Conservation (phyloP, 805 yeast genomes). For the Wickerhamomyces chaumierensis region DNA sequence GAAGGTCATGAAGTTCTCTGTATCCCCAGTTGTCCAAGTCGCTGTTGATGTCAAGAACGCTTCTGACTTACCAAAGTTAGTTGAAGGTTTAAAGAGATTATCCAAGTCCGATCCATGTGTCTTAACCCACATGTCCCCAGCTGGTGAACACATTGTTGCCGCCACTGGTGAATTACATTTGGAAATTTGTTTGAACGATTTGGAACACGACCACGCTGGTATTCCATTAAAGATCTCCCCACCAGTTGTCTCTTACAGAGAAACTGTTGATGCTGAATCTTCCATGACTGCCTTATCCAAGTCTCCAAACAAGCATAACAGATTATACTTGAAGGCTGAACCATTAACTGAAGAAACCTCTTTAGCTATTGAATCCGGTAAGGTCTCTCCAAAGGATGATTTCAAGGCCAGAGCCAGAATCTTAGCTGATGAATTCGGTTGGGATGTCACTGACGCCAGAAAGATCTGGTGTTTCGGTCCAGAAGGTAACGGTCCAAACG, state of each 20-base stretch:
- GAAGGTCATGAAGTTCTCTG: slow-evolving; percentile 99
- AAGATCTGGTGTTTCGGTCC: slow-evolving; percentile 99
- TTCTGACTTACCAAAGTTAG: slow-evolving; percentile 97
- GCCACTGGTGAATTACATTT: slow-evolving; percentile 99
- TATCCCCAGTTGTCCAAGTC: slow-evolving; percentile 98
- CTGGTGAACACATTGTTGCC: slow-evolving; percentile 99
- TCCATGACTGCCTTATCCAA: slow-evolving; percentile 94
- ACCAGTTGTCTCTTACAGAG: slow-evolving; percentile 98
- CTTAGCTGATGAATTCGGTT: slow-evolving; percentile 97
- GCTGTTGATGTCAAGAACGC: slow-evolving; percentile 99
- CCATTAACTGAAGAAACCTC: slow-evolving; percentile 92
- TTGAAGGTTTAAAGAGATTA: slow-evolving; percentile 99
- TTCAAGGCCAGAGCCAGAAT: slow-evolving; percentile 98
- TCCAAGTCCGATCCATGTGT: slow-evolving; percentile 99
- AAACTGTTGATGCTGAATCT: slow-evolving; percentile 90
- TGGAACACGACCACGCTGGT: slow-evolving; percentile 99
- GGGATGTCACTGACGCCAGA: slow-evolving; percentile 99
- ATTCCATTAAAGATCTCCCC: slow-evolving; percentile 95
- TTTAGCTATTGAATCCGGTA: slow-evolving; percentile 86
- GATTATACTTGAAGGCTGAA: slow-evolving; percentile 95
- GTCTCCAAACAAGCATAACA: slow-evolving; percentile 99
- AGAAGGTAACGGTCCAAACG: slow-evolving; percentile 97
- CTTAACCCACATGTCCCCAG: slow-evolving; percentile 70
- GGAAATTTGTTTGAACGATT: slow-evolving; percentile 93
- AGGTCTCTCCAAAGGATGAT: slow-evolving; percentile 91